These are phyloP conservation scores for Carex parvula DNA, from an alignment of 176 grass and related monocot genomes.

Conservation along the genomic window DNA sequence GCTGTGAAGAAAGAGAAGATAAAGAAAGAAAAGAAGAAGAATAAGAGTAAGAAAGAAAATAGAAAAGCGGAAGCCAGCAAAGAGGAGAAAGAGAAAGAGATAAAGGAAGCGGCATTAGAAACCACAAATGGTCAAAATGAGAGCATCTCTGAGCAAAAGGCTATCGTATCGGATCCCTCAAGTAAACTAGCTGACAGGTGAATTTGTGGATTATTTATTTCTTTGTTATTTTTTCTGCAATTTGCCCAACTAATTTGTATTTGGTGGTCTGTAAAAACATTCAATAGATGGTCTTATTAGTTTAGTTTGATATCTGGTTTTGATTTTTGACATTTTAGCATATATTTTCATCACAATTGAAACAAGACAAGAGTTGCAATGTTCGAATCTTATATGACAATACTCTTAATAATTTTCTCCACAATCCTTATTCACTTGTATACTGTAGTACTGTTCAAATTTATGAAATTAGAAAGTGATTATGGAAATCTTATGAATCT, in stretches of 20 bases:
- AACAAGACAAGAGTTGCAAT: not conserved
- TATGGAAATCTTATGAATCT: constrained; percentile 1
- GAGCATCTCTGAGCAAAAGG: not conserved
- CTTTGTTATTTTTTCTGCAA: not conserved
- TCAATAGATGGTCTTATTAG: too few species aligned
- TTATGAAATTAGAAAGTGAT: not conserved
- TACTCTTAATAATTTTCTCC: not conserved
- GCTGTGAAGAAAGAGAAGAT: too few species aligned
- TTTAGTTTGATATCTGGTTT: not conserved
- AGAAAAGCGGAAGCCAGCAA: too few species aligned
- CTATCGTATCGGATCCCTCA: not conserved
- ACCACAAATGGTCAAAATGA: constrained; percentile 1
- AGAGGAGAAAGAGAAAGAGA: not conserved
- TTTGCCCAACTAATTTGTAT: not conserved
- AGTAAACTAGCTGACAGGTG: constrained; percentile 15
- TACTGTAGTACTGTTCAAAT: not conserved
- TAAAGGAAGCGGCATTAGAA: not conserved
- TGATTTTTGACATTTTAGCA: not conserved
- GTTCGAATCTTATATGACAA: not conserved
- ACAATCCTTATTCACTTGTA: constrained; percentile 1
- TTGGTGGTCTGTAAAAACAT: not conserved
- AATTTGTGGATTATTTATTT: not conserved
- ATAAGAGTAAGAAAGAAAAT: too few species aligned
- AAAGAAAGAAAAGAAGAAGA: too few species aligned
- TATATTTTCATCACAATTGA: not conserved